Evolutionary conservation across 2,329 filamentous ascomycete species (phyloP).

Genomic region (Ophioceras dolichostomum): DNA sequence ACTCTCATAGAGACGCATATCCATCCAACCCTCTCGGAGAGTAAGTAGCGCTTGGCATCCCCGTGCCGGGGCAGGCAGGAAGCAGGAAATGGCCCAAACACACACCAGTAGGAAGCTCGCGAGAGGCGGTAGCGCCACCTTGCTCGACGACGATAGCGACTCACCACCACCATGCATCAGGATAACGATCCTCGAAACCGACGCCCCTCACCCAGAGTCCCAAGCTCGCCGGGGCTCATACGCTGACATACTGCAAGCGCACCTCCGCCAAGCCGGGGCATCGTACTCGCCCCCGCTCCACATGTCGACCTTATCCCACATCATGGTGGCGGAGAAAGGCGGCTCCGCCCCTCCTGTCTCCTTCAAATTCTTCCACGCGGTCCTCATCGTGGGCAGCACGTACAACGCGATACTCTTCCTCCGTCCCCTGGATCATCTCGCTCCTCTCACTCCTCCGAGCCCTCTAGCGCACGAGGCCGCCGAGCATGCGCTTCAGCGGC

Average conservation of each 20-base stretch:
- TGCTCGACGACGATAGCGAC: conserved; percentile 25
- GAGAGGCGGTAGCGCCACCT: background rate
- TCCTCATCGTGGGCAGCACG: conserved; percentile 69
- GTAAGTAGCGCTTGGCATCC: too few species aligned
- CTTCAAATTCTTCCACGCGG: conserved; percentile 59
- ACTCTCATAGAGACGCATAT: too few species aligned
- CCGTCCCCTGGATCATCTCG: conserved; percentile 62
- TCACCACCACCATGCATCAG: conserved; percentile 11
- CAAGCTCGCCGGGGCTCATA: conserved; percentile 36
- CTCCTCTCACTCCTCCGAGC: conserved; percentile 45
- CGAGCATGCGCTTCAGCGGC: conserved; percentile 57
- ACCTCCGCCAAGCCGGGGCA: conserved; percentile 37
- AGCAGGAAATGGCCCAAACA: too few species aligned
- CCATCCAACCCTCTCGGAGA: background rate
- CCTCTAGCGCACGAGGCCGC: conserved; percentile 26
- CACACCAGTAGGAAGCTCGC: background rate
- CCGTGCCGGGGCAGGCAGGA: too few species aligned
- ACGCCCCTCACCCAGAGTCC: conserved; percentile 39
- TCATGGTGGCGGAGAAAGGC: conserved; percentile 36
- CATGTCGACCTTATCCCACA: conserved; percentile 41
- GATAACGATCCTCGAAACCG: conserved; percentile 45
- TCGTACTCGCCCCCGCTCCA: conserved; percentile 39
- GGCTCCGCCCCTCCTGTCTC: conserved; percentile 34
- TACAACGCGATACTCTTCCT: conserved; percentile 63
- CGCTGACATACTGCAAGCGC: conserved; percentile 36